Base-by-base conservation (phyloP, 108 stramenopile species). In the Craspedostauros australis region DNA sequence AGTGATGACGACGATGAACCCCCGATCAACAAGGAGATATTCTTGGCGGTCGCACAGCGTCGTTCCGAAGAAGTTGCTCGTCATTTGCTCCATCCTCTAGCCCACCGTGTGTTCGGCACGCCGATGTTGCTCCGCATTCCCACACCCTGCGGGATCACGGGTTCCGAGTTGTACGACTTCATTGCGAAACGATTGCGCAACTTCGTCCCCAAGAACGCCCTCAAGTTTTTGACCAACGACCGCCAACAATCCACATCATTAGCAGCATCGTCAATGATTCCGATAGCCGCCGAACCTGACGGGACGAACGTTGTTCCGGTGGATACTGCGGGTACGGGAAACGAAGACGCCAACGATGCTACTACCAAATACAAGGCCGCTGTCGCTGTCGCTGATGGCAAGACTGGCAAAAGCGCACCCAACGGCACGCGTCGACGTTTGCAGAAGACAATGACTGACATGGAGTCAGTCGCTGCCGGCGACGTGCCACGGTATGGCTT, bases 401-500 rank as follows among this genome's bases (percentile, higher is more conserved):
- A n/a, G n/a, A n/a, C n/a, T n/a, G n/a, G n/a, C n/a, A n/a, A n/a
- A n/a, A n/a, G n/a, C n/a, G n/a, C n/a, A n/a, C n/a, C n/a, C n/a
- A n/a, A n/a, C n/a, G n/a, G 18, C 27, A 18, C 50, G 31, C 30
- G 29, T 56, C 15, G 53, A 14, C 39, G 52, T 9, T 50, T 66
- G 14, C 39, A 60, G 44, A 67, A 62, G 79, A 52, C 78, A 58
- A 52, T 49, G 71, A 45, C 70, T 60, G 91, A 92, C 40, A 77
- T 73, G 71, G 88, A 86, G 54, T 72, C 68, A 32, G 68, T 86
- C 2, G 58, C 80, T 9, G 86, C 75, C 24, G 93, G 93, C 62
- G 67, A 68, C 14, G 60, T 82, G 14, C 93, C 88, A 46, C 46
- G 80, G 3, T 86, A 80, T 53, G 93, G 93, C 15, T 94, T 94